Evolutionary conservation across 176 grass and related monocot species (phyloP).

Genomic region (Dendrocalamus sinicus): DNA sequence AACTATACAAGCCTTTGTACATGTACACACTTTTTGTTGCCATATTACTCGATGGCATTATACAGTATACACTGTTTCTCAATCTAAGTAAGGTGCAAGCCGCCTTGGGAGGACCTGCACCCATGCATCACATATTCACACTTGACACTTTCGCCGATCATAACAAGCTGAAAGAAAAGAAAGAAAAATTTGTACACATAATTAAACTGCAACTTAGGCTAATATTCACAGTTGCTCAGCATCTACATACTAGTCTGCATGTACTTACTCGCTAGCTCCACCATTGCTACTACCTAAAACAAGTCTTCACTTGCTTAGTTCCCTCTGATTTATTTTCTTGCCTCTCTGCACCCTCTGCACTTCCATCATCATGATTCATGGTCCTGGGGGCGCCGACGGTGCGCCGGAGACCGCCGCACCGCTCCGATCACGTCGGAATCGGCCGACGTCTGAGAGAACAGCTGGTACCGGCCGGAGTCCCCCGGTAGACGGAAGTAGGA

Average conservation of each 20-base stretch:
- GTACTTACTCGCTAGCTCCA: neutral
- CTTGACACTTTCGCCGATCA: neutral
- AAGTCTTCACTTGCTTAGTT: conserved; percentile 35
- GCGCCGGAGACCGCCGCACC: conserved; percentile 38
- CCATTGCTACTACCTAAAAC: neutral
- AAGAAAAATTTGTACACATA: conserved; percentile 2
- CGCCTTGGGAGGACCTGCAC: conserved; percentile 38
- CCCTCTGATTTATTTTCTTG: neutral
- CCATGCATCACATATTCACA: conserved; percentile 15
- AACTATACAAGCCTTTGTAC: conserved; percentile 11
- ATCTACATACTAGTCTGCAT: neutral
- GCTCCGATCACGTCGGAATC: neutral
- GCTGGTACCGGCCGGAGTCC: conserved; percentile 62
- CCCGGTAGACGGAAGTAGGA: conserved; percentile 68
- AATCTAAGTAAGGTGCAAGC: conserved; percentile 27
- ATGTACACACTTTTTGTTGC: conserved; percentile 11
- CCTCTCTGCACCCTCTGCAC: neutral
- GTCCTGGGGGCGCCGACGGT: conserved; percentile 32
- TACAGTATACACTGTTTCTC: conserved; percentile 22
- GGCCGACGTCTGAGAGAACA: conserved; percentile 34
- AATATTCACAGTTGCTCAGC: conserved; percentile 47
- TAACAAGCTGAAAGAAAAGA: neutral
- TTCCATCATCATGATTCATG: conserved; percentile 17
- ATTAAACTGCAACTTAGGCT: conserved; percentile 33
- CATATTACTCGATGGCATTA: neutral